Percentiles rank a stretch among this genome's conserved stretches.
These are phyloP conservation scores for Russula compacta DNA, from an alignment of 768 basidiomycete species.

Conservation along the genomic window DNA sequence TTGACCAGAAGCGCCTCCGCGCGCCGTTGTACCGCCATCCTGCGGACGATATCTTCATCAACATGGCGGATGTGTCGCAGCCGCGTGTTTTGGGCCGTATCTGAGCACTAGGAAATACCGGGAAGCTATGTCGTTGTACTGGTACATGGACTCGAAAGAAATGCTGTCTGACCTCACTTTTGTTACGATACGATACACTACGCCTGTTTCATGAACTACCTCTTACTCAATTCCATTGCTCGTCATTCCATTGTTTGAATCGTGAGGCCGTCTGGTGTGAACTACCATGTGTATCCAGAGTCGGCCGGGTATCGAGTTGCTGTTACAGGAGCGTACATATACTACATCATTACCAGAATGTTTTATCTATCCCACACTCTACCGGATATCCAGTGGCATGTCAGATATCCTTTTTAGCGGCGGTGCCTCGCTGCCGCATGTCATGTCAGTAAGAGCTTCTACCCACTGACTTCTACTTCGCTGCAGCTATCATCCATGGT, in stretches of 20 bases:
- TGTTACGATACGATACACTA: slow-evolving; percentile 10
- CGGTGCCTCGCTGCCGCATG: not conserved
- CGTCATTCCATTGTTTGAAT: not conserved
- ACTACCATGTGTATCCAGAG: not conserved
- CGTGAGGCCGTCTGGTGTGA: not conserved
- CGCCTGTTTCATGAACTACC: slow-evolving; percentile 6
- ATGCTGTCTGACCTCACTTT: not conserved
- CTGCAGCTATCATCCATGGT: not conserved
- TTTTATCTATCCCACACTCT: not conserved
- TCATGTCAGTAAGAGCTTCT: too few species aligned
- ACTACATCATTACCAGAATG: not conserved
- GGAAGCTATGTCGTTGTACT: slow-evolving; percentile 5
- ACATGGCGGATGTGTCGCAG: slow-evolving; percentile 79
- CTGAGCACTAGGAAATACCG: slow-evolving; percentile 1
- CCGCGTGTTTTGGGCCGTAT: slow-evolving; percentile 62
- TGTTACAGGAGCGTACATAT: not conserved
- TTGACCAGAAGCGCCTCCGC: slow-evolving; percentile 92
- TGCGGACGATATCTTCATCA: slow-evolving; percentile 93
- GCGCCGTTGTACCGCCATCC: slow-evolving; percentile 93
- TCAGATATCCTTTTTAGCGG: not conserved
- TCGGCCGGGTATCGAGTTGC: not conserved
- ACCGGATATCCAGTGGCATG: not conserved
- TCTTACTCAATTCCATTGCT: not conserved
- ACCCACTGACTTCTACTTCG: not conserved
- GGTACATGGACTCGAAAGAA: slow-evolving; percentile 2